These are phyloP conservation scores for Nakaseomyces sp. DNA, from an alignment of 1,139 yeast species.

Conservation along the genomic window DNA sequence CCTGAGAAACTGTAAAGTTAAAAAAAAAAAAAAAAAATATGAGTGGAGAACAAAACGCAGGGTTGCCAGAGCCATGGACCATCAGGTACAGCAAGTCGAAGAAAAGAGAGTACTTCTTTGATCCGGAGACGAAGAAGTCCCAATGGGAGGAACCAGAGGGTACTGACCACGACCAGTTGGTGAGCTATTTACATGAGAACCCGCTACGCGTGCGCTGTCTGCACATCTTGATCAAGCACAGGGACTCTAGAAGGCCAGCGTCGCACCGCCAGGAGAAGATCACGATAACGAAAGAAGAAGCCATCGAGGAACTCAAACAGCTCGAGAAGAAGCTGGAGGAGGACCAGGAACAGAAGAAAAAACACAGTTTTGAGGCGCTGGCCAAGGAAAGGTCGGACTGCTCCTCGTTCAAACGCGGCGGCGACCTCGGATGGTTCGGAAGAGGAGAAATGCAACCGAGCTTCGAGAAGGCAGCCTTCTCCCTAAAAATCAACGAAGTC, in stretches of 20 bases:
- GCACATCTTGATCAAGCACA: constrained; percentile 77
- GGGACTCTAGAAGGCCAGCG: constrained; percentile 77
- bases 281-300: constrained; percentile 75
- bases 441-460: constrained; percentile 92
- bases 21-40: too few species aligned
- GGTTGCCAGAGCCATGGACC: constrained; percentile 83
- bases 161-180: constrained; percentile 55
- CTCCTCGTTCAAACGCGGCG: constrained; percentile 76
- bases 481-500: constrained; percentile 70
- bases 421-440: constrained; percentile 85
- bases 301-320: constrained; percentile 53
- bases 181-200: constrained; percentile 44
- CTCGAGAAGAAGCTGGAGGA: constrained; percentile 62
- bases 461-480: constrained; percentile 83
- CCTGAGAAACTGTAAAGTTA: too few species aligned
- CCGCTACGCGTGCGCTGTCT: constrained; percentile 58
- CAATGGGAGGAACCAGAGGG: constrained; percentile 92
- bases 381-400: constrained; percentile 87
- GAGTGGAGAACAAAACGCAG: constrained; percentile 36
- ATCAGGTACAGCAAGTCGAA: constrained; percentile 72
- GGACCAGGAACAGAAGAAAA: constrained; percentile 31
- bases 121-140: constrained; percentile 62
- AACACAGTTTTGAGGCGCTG: constrained; percentile 51
- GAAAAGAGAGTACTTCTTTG: constrained; percentile 73
- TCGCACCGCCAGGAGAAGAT: constrained; percentile 81